A percentile compares a stretch with the other conserved stretches of the same genome.
phyloP scores from a whole-genome alignment of 305 asterid species.

The Coffea humblotiana region DNA sequence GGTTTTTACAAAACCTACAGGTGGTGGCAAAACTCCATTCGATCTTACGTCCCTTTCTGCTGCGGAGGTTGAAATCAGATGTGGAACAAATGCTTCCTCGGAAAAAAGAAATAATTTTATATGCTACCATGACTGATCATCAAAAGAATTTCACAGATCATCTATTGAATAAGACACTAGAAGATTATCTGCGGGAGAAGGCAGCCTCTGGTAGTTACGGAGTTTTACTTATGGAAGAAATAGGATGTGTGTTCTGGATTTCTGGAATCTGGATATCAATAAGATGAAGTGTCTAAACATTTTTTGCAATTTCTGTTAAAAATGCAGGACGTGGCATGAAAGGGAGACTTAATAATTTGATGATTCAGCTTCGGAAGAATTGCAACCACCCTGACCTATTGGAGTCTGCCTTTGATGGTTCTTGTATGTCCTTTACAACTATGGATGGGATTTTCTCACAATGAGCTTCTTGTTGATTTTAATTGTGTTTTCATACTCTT shows the following conservation, averaged over 20 bases:
- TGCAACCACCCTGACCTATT: constrained; percentile 98
- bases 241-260: background rate
- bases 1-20: constrained; percentile 39
- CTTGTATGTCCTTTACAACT: constrained; percentile 57
- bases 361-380: constrained; percentile 90
- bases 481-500: constrained; percentile 10
- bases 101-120: constrained; percentile 86
- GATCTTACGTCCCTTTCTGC: constrained; percentile 90
- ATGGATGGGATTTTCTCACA: constrained; percentile 2
- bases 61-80: constrained; percentile 88
- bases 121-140: constrained; percentile 79
- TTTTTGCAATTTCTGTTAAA: constrained; percentile 10
- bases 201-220: constrained; percentile 8
- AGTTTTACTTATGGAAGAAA: background rate
- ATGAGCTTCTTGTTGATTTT: constrained; percentile 14
- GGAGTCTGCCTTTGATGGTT: constrained; percentile 79
- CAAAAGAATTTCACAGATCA: constrained; percentile 88
- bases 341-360: constrained; percentile 79
- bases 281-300: background rate
- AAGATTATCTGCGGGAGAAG: constrained; percentile 52
- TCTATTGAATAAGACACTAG: constrained; percentile 80
- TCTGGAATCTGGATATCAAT: background rate
- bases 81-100: constrained; percentile 90
- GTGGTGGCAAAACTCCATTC: constrained; percentile 95
- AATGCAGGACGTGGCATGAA: constrained; percentile 66